A percentile compares a stretch with the other conserved stretches of the same genome.
Evolutionary conservation across 805 yeast species (phyloP).

Genomic region (Saturnispora dispora): DNA sequence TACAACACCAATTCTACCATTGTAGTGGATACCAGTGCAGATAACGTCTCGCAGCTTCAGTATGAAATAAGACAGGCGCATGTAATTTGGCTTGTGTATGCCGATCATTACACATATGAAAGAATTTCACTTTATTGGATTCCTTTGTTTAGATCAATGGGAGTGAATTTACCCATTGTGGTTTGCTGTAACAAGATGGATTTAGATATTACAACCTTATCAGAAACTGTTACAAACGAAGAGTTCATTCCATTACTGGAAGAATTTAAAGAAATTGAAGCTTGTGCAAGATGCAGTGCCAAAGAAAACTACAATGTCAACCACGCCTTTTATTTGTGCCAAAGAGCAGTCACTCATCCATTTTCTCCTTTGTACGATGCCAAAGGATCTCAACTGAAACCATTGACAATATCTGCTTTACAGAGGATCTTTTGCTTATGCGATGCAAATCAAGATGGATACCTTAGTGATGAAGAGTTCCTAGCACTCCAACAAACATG

Average conservation of each 20-base stretch:
- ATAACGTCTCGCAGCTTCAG: constrained; percentile 53
- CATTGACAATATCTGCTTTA: constrained; percentile 65
- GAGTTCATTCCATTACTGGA: constrained; percentile 79
- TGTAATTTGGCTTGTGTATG: constrained; percentile 89
- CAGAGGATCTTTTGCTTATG: constrained; percentile 74
- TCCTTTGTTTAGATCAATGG: constrained; percentile 85
- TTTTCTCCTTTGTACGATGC: constrained; percentile 88
- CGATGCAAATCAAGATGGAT: constrained; percentile 89
- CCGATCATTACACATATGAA: constrained; percentile 92
- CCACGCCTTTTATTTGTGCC: constrained; percentile 89
- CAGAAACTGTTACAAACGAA: constrained; percentile 47
- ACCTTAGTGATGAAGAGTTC: constrained; percentile 62
- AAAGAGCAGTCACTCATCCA: constrained; percentile 87
- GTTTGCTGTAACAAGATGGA: constrained; percentile 62
- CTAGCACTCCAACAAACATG: constrained; percentile 62
- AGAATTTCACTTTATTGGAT: constrained; percentile 90
- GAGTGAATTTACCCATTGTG: constrained; percentile 89
- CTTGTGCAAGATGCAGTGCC: constrained; percentile 85
- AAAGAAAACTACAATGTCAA: constrained; percentile 75
- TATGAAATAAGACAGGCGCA: constrained; percentile 75
- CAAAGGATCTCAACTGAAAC: constrained; percentile 76
- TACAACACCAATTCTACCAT: constrained; percentile 59
- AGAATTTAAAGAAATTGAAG: constrained; percentile 90
- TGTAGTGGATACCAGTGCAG: constrained; percentile 70
- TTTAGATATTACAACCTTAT: constrained; percentile 22